Base-by-base conservation (phyloP, 176 grass and related monocot genomes). In the Eremochloa ophiuroides region DNA sequence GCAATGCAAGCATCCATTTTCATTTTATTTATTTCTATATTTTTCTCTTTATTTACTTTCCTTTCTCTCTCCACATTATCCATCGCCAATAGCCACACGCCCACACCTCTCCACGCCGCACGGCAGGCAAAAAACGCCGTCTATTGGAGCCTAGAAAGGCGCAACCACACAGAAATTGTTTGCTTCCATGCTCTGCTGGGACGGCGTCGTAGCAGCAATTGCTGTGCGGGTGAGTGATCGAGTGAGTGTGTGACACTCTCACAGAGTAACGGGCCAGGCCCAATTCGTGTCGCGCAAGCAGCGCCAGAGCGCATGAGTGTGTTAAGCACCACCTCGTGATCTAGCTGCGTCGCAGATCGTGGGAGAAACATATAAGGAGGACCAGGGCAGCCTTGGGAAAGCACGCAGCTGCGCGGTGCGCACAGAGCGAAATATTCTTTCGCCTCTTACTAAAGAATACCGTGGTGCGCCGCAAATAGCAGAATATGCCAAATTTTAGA, bases 371-470 rank as follows among this genome's bases (percentile, higher is more conserved):
- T 82, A 82, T 20, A 55, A 50, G 0, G 10, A 41, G 56, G 3
- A 22, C 0, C 28, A 26, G 2, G 34, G 53, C 42, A 0, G 0
- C 31, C 0, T 0, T 0, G 0, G 0, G 0, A 1, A 27, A 0
- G 12, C 69, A 88, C 70, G 84, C 71, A 88, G 85, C 82, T 88
- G 85, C 87, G 82, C 65, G 87, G 79, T 86, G 87, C 46, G 75
- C 87, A 80, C 82, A 91, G 1, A 89, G 82, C 82, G 78, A 89
- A 82, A 55, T 85, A 85, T 89, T 85, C 74, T 85, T 89, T 89
- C 77, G 87, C 82, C 80, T 85, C 80, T 84, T 88, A 88, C 75
- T 88, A 80, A 88, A 92, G 85, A 87, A 91, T 93, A 93, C 85
- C 83, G 76, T 91, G 88, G 90, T 69, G 8, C 59, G 72, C 69